Evolutionary conservation across 1,284 basidiomycete genomes (phyloP), one percentile per base, ranked within the genome.

Genomic region (Taiwanofungus camphoratus): DNA sequence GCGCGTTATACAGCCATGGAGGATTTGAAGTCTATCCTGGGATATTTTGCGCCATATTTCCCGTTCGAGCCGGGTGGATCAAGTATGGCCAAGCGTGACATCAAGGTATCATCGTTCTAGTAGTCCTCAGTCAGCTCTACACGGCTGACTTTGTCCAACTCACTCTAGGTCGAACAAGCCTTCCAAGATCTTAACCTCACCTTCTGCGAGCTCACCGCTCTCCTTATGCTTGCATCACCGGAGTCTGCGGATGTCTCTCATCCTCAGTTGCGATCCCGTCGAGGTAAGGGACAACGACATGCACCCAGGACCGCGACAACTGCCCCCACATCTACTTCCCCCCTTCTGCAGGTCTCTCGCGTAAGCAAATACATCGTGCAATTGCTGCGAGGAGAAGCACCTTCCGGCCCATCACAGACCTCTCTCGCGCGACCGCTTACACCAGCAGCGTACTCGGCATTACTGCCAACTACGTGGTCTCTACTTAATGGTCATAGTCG

Each of bases 381-480:
- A 20, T 71, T 84, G 22, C 71, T 95, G n/a, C 63, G 62, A 5
- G 81, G 79, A 5, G 71, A 75, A 55, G 70, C 74, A 31, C 60
- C 70, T 38, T 61, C 63, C 19, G 52, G 57, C 29, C 32, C 65
- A 68, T 55, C 54, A 73, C 54, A 56, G 65, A 62, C 59, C 68
- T 56, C 48, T 5, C 42, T 62, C 16, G 45, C 57, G 11, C 76
- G 69, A 12, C 46, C 63, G 0, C 65, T 93, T 38, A 72, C 76
- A 9, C 64, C 79, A 1, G 57, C 71, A n/a, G 71, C 79, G 11
- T 95, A 92, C 64, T 56, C 64, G 3, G 73, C 82, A 1, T 70
- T 94, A 22, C 67, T 92, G 16, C 90, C 92, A 2, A 87, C 90
- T 2, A 72, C 95, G 34, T 95, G 91, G 89, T 76, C 82, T 20